phyloP scores from a whole-genome alignment of 768 basidiomycete species.

The Trametes gibbosa region DNA sequence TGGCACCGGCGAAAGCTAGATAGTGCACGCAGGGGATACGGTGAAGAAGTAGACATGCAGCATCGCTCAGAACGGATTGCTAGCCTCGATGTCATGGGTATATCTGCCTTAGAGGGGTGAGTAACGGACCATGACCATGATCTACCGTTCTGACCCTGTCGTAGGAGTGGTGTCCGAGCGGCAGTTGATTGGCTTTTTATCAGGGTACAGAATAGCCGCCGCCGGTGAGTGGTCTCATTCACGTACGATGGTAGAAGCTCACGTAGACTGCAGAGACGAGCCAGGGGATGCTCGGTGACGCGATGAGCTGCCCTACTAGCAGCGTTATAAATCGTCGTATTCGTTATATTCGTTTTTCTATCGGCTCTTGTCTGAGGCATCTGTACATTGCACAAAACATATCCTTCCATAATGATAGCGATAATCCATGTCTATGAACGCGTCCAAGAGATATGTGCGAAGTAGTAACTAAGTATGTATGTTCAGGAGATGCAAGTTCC shows the following conservation, averaged over 20 bases:
- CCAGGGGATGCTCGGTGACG: neutral
- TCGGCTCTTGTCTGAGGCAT: no score
- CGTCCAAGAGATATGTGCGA: no score
- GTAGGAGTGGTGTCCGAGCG: slow-evolving; percentile 61
- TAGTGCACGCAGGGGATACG: slow-evolving; percentile 55
- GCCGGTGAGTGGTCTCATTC: slow-evolving; percentile 39
- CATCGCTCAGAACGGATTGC: slow-evolving; percentile 39
- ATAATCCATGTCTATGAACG: no score
- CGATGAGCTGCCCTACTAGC: no score
- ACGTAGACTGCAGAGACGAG: slow-evolving; percentile 3
- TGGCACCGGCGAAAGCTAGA: slow-evolving; percentile 80
- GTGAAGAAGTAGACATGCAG: slow-evolving; percentile 30
- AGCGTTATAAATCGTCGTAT: no score
- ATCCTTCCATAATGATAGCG: no score
- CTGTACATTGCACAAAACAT: no score
- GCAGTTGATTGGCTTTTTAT: slow-evolving; percentile 95
- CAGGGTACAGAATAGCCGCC: slow-evolving; percentile 84
- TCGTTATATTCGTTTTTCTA: no score
- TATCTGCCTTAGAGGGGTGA: slow-evolving; percentile 90
- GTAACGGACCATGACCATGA: slow-evolving; percentile 17
- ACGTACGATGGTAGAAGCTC: no score
- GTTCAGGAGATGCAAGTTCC: neutral
- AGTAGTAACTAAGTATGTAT: no score
- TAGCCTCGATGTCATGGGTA: slow-evolving; percentile 70
- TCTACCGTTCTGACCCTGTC: neutral